Percentiles rank a stretch among this genome's conserved stretches.
Conservation (phyloP, 495 filamentous ascomycete genomes). For the Aspergillus sparsus region DNA sequence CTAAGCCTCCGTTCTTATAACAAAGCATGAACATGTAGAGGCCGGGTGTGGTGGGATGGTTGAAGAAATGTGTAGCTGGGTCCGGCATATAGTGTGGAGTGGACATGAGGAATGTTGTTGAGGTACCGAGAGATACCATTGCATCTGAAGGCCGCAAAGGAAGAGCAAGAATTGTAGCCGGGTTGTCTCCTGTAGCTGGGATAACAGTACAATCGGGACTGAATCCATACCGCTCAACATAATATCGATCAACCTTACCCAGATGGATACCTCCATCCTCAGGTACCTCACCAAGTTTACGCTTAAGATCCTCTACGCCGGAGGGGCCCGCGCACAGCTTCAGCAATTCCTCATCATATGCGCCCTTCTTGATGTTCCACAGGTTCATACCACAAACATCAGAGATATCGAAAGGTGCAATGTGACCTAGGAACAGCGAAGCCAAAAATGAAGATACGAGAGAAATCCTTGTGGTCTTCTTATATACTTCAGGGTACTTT, state of each 20-base stretch:
- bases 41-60: conserved; percentile 78
- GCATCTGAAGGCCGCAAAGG: conserved; percentile 84
- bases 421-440: conserved; percentile 80
- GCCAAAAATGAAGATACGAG: conserved; percentile 95
- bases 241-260: conserved; percentile 74
- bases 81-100: conserved; percentile 88
- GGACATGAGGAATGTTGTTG: conserved; percentile 95
- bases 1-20: conserved; percentile 96
- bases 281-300: conserved; percentile 78
- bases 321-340: conserved; percentile 72
- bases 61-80: conserved; percentile 85
- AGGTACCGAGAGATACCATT: conserved; percentile 92
- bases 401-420: conserved; percentile 89
- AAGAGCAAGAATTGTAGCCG: conserved; percentile 87
- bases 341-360: conserved; percentile 73
- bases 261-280: conserved; percentile 78
- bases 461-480: conserved; percentile 78
- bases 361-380: conserved; percentile 78
- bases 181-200: conserved; percentile 94
- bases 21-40: conserved; percentile 99
- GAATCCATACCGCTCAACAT: conserved; percentile 76
- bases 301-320: conserved; percentile 65
- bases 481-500: conserved; percentile 78
- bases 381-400: conserved; percentile 97
- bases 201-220: conserved; percentile 69